Evolutionary conservation across 2,329 filamentous ascomycete species (phyloP).

Genomic region (Biscogniauxia mediterranea): DNA sequence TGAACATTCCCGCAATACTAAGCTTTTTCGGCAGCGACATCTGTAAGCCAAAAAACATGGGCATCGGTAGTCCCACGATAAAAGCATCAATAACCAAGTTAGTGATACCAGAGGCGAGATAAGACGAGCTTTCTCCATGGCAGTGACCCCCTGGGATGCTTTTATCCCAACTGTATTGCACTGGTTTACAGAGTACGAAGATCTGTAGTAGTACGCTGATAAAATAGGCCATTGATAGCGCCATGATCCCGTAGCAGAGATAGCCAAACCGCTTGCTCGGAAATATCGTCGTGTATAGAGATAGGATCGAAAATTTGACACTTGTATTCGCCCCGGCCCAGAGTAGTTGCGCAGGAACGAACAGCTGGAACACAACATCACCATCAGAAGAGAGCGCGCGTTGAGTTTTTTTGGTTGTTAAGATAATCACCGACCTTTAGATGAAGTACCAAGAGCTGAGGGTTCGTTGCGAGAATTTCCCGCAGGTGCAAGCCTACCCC

Average conservation of each 20-base stretch:
- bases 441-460: neutral
- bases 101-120: slow-evolving; percentile 6
- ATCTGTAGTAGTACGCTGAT: slow-evolving; percentile 8
- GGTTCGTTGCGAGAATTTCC: slow-evolving; percentile 1
- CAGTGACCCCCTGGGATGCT: slow-evolving; percentile 6
- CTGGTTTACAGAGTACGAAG: slow-evolving; percentile 14
- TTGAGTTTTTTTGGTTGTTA: neutral
- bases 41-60: slow-evolving; percentile 11
- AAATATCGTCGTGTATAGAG: slow-evolving; percentile 17
- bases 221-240: slow-evolving; percentile 3
- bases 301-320: slow-evolving; percentile 18
- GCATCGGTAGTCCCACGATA: slow-evolving; percentile 16
- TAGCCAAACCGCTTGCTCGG: slow-evolving; percentile 2
- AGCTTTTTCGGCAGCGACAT: slow-evolving; percentile 9
- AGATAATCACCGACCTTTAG: neutral
- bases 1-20: slow-evolving; percentile 16
- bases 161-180: slow-evolving; percentile 19
- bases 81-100: slow-evolving; percentile 17
- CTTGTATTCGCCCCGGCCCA: slow-evolving; percentile 17
- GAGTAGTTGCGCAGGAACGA: slow-evolving; percentile 2
- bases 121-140: neutral
- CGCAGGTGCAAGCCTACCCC: neutral
- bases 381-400: neutral
- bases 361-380: neutral
- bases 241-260: slow-evolving; percentile 11